Evolutionary conservation across 2,329 filamentous ascomycete genomes (phyloP), one percentile per base, ranked within the genome.

Genomic region (Didymella pinodella): DNA sequence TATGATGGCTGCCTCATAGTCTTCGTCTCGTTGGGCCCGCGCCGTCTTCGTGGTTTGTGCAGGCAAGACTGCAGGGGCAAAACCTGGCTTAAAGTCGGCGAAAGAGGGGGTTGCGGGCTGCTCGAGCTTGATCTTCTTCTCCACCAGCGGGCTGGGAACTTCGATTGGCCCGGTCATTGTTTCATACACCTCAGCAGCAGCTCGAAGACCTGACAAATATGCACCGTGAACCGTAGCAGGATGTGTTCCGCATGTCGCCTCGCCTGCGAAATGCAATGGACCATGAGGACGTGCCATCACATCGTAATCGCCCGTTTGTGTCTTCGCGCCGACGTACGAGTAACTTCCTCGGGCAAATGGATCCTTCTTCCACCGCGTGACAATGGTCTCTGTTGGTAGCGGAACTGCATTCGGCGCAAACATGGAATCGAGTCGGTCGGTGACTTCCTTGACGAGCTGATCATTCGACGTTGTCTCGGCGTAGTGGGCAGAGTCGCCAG

Each of bases 151-250:
- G 0, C 90, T 68, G 2, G 72, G 90, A 11, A 97, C 81, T 44
- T 89, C 80, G 59, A 99, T 92, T 0, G 92, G 89, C 0, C 95
- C 95, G 31, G 95, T 82, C 74, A 97, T 85, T 2, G 86, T 82
- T 54, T 94, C 89, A 36, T 97, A 82, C 2, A 99, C 86, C 71
- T 98, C 93, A 3, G 91, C 89, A 11, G 95, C 95, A 3, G 90
- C 95, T 48, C 95, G 89, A 6, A 99, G 83, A 2, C 95, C 96
- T 2, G 95, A 97, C 4, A 99, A 82, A 73, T 98, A 99, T 8
- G 95, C 96, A 6, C 95, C 95, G 67, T 99, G 95, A 0, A 99
- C 95, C 2, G 95, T 99, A 31, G 96, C 95, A 12, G 96, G 95
- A 74, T 99, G 93, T 0, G 93, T 97, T 46, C 92, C 93, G 68